Conservation (phyloP, 495 filamentous ascomycete species). For the Durotheca rogersii region DNA sequence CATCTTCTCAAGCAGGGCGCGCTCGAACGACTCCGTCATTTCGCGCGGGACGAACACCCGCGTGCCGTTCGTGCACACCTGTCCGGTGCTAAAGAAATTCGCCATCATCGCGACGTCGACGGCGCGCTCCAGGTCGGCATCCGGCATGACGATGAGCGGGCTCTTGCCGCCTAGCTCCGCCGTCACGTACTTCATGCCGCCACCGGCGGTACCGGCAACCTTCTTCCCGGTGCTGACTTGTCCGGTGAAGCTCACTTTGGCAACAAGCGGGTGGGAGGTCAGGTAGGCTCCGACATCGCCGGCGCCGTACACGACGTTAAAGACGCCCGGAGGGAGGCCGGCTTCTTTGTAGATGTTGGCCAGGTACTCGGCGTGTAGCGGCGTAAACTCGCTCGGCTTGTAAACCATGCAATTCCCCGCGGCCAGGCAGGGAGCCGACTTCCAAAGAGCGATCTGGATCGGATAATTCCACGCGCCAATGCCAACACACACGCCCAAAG, state of each 20-base stretch:
- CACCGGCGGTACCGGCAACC: conserved; percentile 67
- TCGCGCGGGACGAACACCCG: conserved; percentile 68
- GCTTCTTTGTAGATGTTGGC: conserved; percentile 71
- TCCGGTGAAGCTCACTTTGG: conserved; percentile 83
- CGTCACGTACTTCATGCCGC: conserved; percentile 81
- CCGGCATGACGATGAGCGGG: conserved; percentile 68
- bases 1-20: conserved; percentile 65
- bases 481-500: conserved; percentile 73
- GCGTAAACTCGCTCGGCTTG: conserved; percentile 80
- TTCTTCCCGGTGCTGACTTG: conserved; percentile 75
- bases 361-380: conserved; percentile 67
- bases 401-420: conserved; percentile 88
- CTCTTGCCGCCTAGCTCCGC: conserved; percentile 86
- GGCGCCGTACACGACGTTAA: conserved; percentile 76
- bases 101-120: conserved; percentile 86
- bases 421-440: conserved; percentile 76
- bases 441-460: conserved; percentile 85
- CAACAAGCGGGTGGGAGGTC: conserved; percentile 64
- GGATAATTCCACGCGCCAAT: conserved; percentile 88
- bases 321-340: conserved; percentile 74
- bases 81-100: conserved; percentile 79
- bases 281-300: conserved; percentile 70
- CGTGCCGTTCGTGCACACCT: conserved; percentile 85
- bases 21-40: conserved; percentile 66
- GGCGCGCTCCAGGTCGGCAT: conserved; percentile 69